Evolutionary conservation across 352 stramenopile species (phyloP).

Genomic region (Globisporangium mamillatum): DNA sequence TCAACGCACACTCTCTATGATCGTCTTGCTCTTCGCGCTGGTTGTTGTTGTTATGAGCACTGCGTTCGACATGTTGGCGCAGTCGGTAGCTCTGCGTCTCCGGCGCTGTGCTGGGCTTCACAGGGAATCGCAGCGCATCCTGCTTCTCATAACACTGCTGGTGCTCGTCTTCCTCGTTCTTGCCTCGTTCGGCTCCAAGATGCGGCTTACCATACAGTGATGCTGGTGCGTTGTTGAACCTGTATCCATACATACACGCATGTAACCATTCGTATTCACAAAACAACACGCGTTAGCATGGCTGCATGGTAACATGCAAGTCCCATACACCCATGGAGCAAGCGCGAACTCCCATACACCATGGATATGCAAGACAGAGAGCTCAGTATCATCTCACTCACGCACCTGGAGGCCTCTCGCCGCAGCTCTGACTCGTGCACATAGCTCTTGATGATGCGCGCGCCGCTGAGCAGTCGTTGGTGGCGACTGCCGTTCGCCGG

Average conservation of each 20-base stretch:
- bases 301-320: background rate
- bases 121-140: slow-evolving; percentile 5
- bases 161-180: slow-evolving; percentile 1
- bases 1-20: background rate
- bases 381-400: background rate
- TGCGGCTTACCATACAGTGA: slow-evolving; percentile 16
- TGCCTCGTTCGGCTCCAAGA: background rate
- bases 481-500: slow-evolving; percentile 7
- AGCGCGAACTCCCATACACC: too few species aligned
- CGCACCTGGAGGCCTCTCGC: slow-evolving; percentile 32
- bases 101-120: slow-evolving; percentile 11
- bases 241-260: background rate
- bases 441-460: slow-evolving; percentile 47
- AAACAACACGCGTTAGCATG: background rate
- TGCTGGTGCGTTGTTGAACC: slow-evolving; percentile 23
- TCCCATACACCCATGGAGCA: too few species aligned
- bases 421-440: slow-evolving; percentile 44
- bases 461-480: slow-evolving; percentile 22
- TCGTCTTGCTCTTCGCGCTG: slow-evolving; percentile 9
- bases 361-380: background rate
- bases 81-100: background rate
- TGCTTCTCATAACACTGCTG: background rate
- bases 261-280: slow-evolving; percentile 16
- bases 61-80: slow-evolving; percentile 11
- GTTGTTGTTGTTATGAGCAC: slow-evolving; percentile 5